These are phyloP conservation scores for Penicillium sp. DNA, from an alignment of 2,329 filamentous ascomycete species.

Conservation along the genomic window DNA sequence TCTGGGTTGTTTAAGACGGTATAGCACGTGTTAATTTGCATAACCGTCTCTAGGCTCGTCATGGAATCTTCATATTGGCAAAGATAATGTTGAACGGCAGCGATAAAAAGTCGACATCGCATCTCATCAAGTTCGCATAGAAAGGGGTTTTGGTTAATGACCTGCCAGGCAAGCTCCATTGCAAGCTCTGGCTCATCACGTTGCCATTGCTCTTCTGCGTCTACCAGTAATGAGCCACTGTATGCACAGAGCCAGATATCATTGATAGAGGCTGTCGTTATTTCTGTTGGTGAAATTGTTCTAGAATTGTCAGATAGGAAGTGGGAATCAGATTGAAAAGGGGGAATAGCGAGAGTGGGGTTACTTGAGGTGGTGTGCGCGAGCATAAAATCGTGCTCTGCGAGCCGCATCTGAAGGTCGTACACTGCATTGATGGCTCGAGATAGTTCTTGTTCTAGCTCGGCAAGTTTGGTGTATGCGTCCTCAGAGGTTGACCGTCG, in stretches of 20 bases:
- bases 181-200: constrained; percentile 11
- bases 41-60: constrained; percentile 6
- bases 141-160: constrained; percentile 8
- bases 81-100: constrained; percentile 13
- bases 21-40: not conserved
- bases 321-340: not conserved
- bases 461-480: not conserved
- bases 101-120: constrained; percentile 17
- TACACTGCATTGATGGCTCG: constrained; percentile 10
- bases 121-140: constrained; percentile 13
- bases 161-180: constrained; percentile 6
- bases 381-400: constrained; percentile 17
- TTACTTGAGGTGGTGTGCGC: constrained; percentile 10
- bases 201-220: constrained; percentile 19
- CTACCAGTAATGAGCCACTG: constrained; percentile 5
- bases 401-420: constrained; percentile 7
- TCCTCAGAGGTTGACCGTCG: not conserved
- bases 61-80: constrained; percentile 16
- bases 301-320: not conserved
- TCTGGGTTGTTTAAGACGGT: not conserved
- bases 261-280: constrained; percentile 15
- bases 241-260: constrained; percentile 21
- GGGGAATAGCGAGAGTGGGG: not conserved
- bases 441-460: constrained; percentile 5
- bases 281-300: not conserved